phyloP scores from a whole-genome alignment of 352 stramenopile genomes.

The Phytopythium chamaehyphon region DNA sequence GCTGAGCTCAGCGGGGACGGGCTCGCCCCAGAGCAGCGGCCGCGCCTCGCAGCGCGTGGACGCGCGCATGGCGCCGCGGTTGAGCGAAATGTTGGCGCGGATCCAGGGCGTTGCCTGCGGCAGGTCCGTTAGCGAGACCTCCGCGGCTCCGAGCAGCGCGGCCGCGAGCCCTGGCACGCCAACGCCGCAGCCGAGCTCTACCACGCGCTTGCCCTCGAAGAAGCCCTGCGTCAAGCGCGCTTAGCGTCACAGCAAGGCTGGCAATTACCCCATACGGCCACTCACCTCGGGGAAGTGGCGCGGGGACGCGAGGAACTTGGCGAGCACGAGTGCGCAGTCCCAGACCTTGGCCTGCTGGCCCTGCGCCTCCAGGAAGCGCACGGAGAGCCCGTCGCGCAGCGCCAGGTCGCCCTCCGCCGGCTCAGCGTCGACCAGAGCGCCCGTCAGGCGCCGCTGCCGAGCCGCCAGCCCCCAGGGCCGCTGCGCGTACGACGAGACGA shows the following conservation, averaged over 20 bases:
- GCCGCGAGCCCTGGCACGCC: slow-evolving; percentile 44
- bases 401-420: slow-evolving; percentile 20
- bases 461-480: slow-evolving; percentile 34
- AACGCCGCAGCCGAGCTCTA: slow-evolving; percentile 56
- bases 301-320: slow-evolving; percentile 39
- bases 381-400: slow-evolving; percentile 14
- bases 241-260: no score
- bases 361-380: slow-evolving; percentile 47
- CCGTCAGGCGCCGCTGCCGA: slow-evolving; percentile 23
- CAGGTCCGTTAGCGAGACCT: slow-evolving; percentile 51
- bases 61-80: slow-evolving; percentile 21
- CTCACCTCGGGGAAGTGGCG: slow-evolving; percentile 23
- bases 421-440: slow-evolving; percentile 18
- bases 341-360: slow-evolving; percentile 57
- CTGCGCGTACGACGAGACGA: slow-evolving; percentile 31
- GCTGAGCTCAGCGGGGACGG: slow-evolving; percentile 2
- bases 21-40: slow-evolving; percentile 39
- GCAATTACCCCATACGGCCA: no score
- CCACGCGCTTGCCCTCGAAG: slow-evolving; percentile 45
- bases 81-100: slow-evolving; percentile 41
- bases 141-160: slow-evolving; percentile 30
- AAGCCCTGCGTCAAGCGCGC: slow-evolving; percentile 18
- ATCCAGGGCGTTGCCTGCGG: slow-evolving; percentile 43
- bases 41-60: slow-evolving; percentile 7
- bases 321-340: slow-evolving; percentile 52